These are phyloP conservation scores for Pseudocercospora vitis DNA, from an alignment of 2,329 filamentous ascomycete species.

Conservation along the genomic window DNA sequence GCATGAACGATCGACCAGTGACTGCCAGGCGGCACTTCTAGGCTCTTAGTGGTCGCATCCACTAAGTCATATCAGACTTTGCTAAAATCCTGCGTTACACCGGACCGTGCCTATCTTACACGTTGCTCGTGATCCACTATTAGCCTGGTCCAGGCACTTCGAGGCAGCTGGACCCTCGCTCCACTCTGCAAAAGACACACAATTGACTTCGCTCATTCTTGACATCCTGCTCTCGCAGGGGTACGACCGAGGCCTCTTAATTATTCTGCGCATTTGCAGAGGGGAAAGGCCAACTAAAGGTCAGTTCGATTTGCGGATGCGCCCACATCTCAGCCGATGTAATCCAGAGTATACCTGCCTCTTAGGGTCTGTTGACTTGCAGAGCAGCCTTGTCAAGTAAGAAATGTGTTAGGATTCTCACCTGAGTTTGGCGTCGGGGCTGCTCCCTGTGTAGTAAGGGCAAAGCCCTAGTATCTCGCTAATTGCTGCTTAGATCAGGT, in stretches of 20 bases:
- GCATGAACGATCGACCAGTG: background rate
- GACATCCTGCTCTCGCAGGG: background rate
- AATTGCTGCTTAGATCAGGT: too few relatives aligned
- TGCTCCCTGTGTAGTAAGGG: too few relatives aligned
- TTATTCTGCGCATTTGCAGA: too few relatives aligned
- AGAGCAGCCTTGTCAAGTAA: too few relatives aligned
- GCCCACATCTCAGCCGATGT: too few relatives aligned
- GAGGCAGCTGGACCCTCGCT: slow-evolving; percentile 8
- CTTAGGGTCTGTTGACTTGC: too few relatives aligned
- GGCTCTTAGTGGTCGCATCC: background rate
- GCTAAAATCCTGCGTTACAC: background rate
- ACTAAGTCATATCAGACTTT: slow-evolving; percentile 3
- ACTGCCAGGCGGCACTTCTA: background rate
- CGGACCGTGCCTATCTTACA: slow-evolving; percentile 4
- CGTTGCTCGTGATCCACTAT: slow-evolving; percentile 4
- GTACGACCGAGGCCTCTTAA: slow-evolving; percentile 2
- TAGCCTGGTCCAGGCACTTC: slow-evolving; percentile 1
- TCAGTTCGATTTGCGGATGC: too few relatives aligned
- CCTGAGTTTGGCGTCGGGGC: too few relatives aligned
- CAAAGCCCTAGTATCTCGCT: too few relatives aligned
- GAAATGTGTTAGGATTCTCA: too few relatives aligned
- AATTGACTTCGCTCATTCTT: slow-evolving; percentile 4
- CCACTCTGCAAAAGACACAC: slow-evolving; percentile 2
- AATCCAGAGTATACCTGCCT: too few relatives aligned
- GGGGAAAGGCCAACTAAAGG: too few relatives aligned